Percentiles rank a stretch among this genome's conserved stretches.
These are phyloP conservation scores for Scheffersomyces quercinus DNA, from an alignment of 1,139 yeast species.

Conservation along the genomic window DNA sequence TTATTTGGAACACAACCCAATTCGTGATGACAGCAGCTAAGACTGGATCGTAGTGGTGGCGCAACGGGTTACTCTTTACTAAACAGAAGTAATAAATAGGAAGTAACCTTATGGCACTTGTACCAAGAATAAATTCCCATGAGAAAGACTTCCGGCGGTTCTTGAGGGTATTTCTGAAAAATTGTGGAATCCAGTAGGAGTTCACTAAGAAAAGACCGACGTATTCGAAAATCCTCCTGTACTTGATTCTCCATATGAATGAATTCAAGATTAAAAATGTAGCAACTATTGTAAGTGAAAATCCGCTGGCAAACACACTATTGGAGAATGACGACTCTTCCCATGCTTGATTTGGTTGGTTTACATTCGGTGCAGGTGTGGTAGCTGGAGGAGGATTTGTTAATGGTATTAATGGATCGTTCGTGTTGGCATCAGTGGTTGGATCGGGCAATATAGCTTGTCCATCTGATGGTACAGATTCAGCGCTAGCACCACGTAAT, in stretches of 20 bases:
- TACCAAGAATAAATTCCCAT: constrained; percentile 72
- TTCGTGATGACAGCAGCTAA: constrained; percentile 44
- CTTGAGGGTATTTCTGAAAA: constrained; percentile 71
- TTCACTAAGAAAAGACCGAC: constrained; percentile 51
- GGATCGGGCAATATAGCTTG: constrained; percentile 3
- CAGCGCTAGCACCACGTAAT: constrained; percentile 46
- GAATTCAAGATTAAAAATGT: constrained; percentile 61
- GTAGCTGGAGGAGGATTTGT: constrained; percentile 6
- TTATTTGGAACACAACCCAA: constrained; percentile 62
- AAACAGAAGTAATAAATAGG: constrained; percentile 68
- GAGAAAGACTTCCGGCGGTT: constrained; percentile 67
- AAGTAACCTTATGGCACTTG: constrained; percentile 58
- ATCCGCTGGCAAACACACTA: constrained; percentile 61
- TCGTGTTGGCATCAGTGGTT: neutral
- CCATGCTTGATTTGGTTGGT: constrained; percentile 12
- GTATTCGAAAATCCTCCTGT: constrained; percentile 61
- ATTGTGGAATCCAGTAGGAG: constrained; percentile 92
- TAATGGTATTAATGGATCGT: constrained; percentile 2
- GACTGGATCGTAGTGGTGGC: constrained; percentile 57
- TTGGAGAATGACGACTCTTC: constrained; percentile 64
- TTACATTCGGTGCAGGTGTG: constrained; percentile 4
- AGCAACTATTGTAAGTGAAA: constrained; percentile 58
- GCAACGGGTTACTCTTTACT: constrained; percentile 41
- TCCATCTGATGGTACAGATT: constrained; percentile 12
- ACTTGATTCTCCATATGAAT: constrained; percentile 60